Conservation (phyloP, 768 basidiomycete genomes). For the Mrakia frigida region DNA sequence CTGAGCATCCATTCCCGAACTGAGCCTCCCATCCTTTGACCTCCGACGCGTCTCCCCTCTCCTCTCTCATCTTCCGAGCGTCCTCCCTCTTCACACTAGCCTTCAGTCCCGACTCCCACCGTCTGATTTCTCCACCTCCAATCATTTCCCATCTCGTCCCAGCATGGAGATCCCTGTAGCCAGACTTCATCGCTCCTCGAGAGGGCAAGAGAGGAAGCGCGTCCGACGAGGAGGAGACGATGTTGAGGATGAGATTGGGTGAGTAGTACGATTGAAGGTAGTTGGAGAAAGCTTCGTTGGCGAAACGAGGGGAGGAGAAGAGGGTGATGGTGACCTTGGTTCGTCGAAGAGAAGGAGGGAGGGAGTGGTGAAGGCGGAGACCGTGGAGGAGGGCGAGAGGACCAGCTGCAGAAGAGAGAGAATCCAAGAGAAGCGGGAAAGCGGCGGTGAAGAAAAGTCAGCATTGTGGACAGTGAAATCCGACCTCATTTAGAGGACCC, state of each 20-base stretch:
- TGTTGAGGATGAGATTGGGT: not conserved
- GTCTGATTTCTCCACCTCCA: not conserved
- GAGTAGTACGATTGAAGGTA: not conserved
- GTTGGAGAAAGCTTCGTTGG: not conserved
- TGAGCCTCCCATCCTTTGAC: not conserved
- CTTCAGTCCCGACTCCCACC: not conserved
- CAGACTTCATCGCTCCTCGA: not conserved
- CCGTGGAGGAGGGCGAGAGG: conserved; percentile 9
- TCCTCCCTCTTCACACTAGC: not conserved
- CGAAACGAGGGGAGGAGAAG: conserved; percentile 6
- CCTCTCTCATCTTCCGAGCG: not conserved
- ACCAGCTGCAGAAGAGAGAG: not conserved
- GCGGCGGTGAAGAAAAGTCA: not conserved
- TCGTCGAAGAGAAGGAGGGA: not conserved
- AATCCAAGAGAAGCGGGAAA: not conserved
- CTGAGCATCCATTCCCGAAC: not conserved
- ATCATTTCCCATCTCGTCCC: not conserved
- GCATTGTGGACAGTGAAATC: no score
- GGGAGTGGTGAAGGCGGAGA: not conserved
- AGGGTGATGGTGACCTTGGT: not conserved
- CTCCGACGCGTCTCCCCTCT: not conserved
- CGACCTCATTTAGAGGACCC: no score
- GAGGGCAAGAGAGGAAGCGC: not conserved
- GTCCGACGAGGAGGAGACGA: not conserved
- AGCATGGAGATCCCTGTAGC: not conserved